These are phyloP conservation scores for Keqinozyma sinolaborantium DNA, from an alignment of 1,139 yeast genomes.

Conservation along the genomic window DNA sequence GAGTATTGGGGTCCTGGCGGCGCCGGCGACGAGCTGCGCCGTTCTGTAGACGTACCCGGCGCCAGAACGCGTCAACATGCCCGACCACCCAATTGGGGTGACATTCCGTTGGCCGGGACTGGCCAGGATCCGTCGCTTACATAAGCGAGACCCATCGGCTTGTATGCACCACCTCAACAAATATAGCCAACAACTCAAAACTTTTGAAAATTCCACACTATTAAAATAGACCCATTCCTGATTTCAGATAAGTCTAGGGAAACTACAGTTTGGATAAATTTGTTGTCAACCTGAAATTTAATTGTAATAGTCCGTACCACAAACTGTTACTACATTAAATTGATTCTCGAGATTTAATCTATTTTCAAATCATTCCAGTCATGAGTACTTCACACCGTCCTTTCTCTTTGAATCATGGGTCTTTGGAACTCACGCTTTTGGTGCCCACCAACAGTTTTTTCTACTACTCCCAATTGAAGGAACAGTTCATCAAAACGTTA, in stretches of 20 bases:
- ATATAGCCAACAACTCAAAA: background rate
- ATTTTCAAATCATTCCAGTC: too few relatives aligned
- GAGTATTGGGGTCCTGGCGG: too few relatives aligned
- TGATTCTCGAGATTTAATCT: too few relatives aligned
- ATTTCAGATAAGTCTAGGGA: background rate
- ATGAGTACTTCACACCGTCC: constrained; percentile 50
- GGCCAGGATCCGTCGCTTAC: too few relatives aligned
- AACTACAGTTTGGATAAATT: too few relatives aligned
- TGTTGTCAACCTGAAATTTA: too few relatives aligned
- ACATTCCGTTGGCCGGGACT: too few relatives aligned
- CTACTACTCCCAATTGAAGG: constrained; percentile 82
- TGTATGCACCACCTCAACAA: background rate
- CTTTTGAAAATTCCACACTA: background rate
- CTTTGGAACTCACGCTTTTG: constrained; percentile 81
- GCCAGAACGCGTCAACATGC: too few relatives aligned
- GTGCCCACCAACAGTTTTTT: constrained; percentile 82
- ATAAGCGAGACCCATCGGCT: too few relatives aligned
- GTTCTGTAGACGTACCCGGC: too few relatives aligned
- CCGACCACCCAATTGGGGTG: too few relatives aligned
- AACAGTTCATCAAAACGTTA: constrained; percentile 73
- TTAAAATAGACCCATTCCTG: background rate
- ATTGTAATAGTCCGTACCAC: background rate
- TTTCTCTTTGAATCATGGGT: constrained; percentile 77
- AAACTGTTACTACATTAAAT: background rate
- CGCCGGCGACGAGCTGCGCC: too few relatives aligned